A percentile compares a stretch with the other conserved stretches of the same genome.
Evolutionary conservation across 1,284 basidiomycete species (phyloP).

Genomic region (Sporisorium exsertum): DNA sequence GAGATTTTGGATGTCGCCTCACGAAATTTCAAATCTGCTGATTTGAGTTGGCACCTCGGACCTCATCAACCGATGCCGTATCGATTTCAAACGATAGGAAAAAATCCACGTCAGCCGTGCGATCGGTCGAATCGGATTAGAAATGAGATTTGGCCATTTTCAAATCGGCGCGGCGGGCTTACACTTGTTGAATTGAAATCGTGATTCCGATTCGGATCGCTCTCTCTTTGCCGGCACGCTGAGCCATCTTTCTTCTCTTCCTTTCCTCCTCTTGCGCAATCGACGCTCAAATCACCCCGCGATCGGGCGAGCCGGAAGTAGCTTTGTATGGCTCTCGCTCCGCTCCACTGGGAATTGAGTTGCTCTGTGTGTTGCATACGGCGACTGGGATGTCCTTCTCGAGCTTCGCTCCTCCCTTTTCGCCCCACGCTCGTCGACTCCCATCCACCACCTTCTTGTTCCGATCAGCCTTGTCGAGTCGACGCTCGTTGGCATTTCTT

Average conservation of each 20-base stretch:
- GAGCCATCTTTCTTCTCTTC: neutral
- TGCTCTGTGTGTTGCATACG: neutral
- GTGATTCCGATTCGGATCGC: conserved; percentile 3
- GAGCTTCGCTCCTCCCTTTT: neutral
- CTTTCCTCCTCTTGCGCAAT: neutral
- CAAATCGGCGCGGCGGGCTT: neutral
- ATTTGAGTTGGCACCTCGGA: neutral
- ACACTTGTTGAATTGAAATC: conserved; percentile 4
- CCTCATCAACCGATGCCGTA: conserved; percentile 6
- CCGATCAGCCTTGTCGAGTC: neutral
- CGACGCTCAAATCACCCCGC: conserved; percentile 17
- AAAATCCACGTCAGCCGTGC: neutral
- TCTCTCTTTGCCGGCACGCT: neutral
- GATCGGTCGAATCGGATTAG: conserved; percentile 29
- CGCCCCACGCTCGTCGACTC: neutral
- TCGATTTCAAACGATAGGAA: conserved; percentile 1
- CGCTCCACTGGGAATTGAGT: no score
- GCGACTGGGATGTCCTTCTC: neutral
- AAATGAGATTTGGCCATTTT: neutral
- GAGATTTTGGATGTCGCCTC: neutral
- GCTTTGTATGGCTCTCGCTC: neutral
- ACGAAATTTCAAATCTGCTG: neutral
- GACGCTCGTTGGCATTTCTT: neutral
- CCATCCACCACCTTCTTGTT: neutral
- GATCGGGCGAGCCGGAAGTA: conserved; percentile 23